Evolutionary conservation across 2,329 filamentous ascomycete species (phyloP), one percentile per base, ranked within the genome.

Genomic region (Monosporascus sp.): DNA sequence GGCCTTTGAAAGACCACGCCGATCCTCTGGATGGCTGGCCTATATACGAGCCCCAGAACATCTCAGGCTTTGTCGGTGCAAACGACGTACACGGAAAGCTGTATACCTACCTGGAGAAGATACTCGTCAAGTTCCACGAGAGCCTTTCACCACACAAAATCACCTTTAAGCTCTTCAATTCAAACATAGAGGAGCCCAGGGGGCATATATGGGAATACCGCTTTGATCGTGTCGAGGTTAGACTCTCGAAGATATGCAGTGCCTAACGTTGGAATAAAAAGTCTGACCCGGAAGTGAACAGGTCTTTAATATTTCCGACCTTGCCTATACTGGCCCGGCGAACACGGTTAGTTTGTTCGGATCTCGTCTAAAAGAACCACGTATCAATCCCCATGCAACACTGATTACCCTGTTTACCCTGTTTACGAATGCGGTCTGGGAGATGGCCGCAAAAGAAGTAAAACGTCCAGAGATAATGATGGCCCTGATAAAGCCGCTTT

Each of bases 221-320:
- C 24, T 74, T 71, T 55, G 68, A 67, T 52, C 65, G 73, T 5
- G 72, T 77, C 37, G 72, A 75, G 62, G 72, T 74, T 61, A 47
- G 58, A 40, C 20, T 18, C n/a, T 18, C 28, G 11, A 38, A 17
- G 37, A 38, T 24, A 49, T 43, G 49, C 15, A 26, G 24, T 35
- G 20, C 37, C 26, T 37, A 20, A 5, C 3, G 28, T 37, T 22
- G 26, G n/a, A 45, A 8, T 20, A n/a, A n/a, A 26, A 44, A 51
- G 17, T 49, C 54, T 52, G 44, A 58, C 24, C 24, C 24, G 24
- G 24, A 11, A 38, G 17, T 38, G n/a, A 49, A 50, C 44, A 76
- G 71, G 56, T 72, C 0, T 65, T 70, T 3, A 75, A 75, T 55
- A 70, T 76, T n/a, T 58, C 63, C 9, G 73, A 77, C 51, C 11